Conservation (phyloP, 192 early-diverging fungal genomes). For the Radiomyces spectabilis region DNA sequence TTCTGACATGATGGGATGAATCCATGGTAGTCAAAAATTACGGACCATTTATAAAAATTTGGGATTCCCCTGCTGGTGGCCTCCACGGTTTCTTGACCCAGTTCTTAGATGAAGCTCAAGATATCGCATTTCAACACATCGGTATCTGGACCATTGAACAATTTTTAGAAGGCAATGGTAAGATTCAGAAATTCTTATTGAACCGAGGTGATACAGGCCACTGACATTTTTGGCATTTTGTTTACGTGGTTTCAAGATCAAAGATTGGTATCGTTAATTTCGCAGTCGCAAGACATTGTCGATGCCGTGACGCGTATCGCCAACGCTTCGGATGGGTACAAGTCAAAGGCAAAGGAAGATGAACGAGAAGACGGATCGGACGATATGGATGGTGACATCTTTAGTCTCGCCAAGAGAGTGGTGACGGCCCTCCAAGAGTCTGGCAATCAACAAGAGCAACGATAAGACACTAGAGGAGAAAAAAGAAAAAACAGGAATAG, state of each 20-base stretch:
- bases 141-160: slow-evolving; percentile 82
- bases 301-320: slow-evolving; percentile 4
- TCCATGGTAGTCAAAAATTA: slow-evolving; percentile 59
- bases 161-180: slow-evolving; percentile 57
- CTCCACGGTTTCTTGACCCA: slow-evolving; percentile 62
- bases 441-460: not conserved
- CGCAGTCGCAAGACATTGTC: slow-evolving; percentile 5
- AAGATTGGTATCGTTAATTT: slow-evolving; percentile 1
- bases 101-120: slow-evolving; percentile 55
- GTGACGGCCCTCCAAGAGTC: not conserved
- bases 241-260: not conserved
- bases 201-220: not conserved
- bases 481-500: too few relatives aligned
- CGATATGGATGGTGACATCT: slow-evolving; percentile 26
- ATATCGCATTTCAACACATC: slow-evolving; percentile 72
- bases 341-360: not conserved
- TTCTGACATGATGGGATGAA: too few relatives aligned
- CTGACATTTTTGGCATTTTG: not conserved
- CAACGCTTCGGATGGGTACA: not conserved
- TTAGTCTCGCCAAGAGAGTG: slow-evolving; percentile 21
- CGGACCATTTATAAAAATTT: slow-evolving; percentile 56
- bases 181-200: not conserved
- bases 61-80: slow-evolving; percentile 57
- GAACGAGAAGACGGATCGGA: slow-evolving; percentile 12
- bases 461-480: not conserved